phyloP scores from a whole-genome alignment of 495 filamentous ascomycete genomes.

The Neurospora sp. region DNA sequence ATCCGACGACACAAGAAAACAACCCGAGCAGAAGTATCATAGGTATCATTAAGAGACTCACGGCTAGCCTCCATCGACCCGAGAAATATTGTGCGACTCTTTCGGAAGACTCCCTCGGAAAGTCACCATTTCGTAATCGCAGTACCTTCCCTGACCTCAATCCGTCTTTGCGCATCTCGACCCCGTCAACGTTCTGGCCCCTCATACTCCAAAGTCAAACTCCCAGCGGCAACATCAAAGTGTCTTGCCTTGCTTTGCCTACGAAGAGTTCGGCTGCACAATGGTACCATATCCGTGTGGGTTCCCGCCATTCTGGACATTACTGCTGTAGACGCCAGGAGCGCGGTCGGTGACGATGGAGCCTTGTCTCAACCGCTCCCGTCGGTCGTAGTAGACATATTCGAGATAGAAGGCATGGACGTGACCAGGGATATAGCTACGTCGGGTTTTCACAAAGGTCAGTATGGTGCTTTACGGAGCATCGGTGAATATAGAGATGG shows the following conservation, averaged over 20 bases:
- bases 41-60: neutral
- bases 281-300: constrained; percentile 41
- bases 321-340: constrained; percentile 71
- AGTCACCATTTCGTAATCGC: neutral
- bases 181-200: neutral
- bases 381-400: constrained; percentile 74
- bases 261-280: constrained; percentile 17
- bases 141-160: neutral
- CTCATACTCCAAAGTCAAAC: neutral
- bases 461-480: neutral
- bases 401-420: constrained; percentile 89
- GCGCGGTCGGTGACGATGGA: constrained; percentile 38
- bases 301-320: constrained; percentile 60
- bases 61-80: neutral
- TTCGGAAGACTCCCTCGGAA: neutral
- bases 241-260: neutral
- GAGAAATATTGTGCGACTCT: neutral
- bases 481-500: neutral
- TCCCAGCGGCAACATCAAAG: neutral
- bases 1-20: neutral
- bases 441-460: neutral
- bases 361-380: constrained; percentile 45
- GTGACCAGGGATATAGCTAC: constrained; percentile 66
- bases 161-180: neutral
- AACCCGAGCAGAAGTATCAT: neutral